Base-by-base conservation (phyloP, 345 rosid species). In the Erucastrum elatum region DNA sequence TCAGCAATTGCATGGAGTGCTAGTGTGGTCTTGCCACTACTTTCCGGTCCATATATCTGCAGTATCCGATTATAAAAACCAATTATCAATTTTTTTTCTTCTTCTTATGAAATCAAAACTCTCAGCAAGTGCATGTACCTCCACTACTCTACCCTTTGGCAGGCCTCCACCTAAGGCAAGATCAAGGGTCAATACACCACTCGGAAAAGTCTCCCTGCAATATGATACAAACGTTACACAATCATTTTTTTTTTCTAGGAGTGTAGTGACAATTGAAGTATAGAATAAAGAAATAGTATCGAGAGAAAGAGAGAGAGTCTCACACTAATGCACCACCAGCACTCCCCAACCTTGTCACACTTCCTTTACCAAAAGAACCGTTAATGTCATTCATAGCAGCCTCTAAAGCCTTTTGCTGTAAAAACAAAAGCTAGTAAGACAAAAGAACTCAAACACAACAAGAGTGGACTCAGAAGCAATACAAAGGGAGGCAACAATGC, bases 1-100 rank as follows among this genome's bases (percentile, higher is more conserved):
- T 90, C 97, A 68, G 98, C 97, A 81, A 94, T 94, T 29, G 98
- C 98, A 83, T 94, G 98, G 87, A 94, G 97, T 68, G 97, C 98
- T 67, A 94, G 63, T 2, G 97, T 92, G 71, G 98, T 94, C 86
- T 94, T 94, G 53, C 98, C 98, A 77, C 98, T 94, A 81, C 98
- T 94, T 77, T 94, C 98, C 56, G 95, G 98, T 75, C 98, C 98
- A 86, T 76, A 92, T 85, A 94, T 90, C 98, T 94, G 84, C 82
- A 79, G 70, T 63, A 30, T 74, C 70, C 41, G 39, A 21, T 26
- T 66, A 1, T 66, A 1, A 26, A 74, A 68, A 51, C 1, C 44
- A 59, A 26, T 16, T 5, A 1, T 1, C 12, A 21, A 7, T 1
- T 4, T 58, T 30, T 31, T 9, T 41, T 37, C 6, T 33, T 33